These are phyloP conservation scores for Coemansia sp. DNA, from an alignment of 192 early-diverging fungal genomes.

Conservation along the genomic window DNA sequence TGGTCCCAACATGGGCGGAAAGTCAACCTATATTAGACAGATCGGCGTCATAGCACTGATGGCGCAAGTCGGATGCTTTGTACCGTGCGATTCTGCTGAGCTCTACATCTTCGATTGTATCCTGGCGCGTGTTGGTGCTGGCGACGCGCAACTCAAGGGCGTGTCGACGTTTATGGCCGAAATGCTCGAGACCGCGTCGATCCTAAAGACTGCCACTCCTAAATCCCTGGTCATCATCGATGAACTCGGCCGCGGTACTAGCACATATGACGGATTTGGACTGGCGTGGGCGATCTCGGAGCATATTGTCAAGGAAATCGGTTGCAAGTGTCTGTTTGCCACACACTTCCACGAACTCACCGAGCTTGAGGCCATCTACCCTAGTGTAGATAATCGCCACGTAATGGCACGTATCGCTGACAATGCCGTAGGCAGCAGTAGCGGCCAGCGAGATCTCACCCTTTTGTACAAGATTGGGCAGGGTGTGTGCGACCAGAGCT, in stretches of 20 bases:
- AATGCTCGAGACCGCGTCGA: constrained; percentile 92
- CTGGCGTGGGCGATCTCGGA: constrained; percentile 98
- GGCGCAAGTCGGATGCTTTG: constrained; percentile 95
- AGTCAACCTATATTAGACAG: constrained; percentile 96
- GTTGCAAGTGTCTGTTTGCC: constrained; percentile 88
- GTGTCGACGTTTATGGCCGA: constrained; percentile 98
- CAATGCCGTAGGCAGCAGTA: constrained; percentile 19
- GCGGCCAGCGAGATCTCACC: constrained; percentile 67
- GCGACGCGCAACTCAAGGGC: constrained; percentile 90
- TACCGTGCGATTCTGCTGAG: constrained; percentile 79
- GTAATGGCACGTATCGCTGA: constrained; percentile 69
- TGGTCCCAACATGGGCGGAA: constrained; percentile 99
- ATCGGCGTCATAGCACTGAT: constrained; percentile 92
- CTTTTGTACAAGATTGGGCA: constrained; percentile 86
- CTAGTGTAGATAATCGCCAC: constrained; percentile 85
- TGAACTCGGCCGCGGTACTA: constrained; percentile 96
- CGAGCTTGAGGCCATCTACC: constrained; percentile 68
- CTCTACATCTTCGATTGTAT: constrained; percentile 86
- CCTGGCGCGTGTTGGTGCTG: constrained; percentile 90
- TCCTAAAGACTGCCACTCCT: constrained; percentile 81
- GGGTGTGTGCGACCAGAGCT: constrained; percentile 92
- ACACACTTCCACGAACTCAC: constrained; percentile 99
- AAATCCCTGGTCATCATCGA: constrained; percentile 94
- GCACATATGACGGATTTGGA: constrained; percentile 97
- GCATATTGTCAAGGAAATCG: constrained; percentile 59